These are phyloP conservation scores for Brassica napus DNA, from an alignment of 345 rosid species.

Conservation along the genomic window Da-Ae NC_063436.1:9875001-9875500, in stretches of 20 bases:
- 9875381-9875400: conserved; percentile 12
- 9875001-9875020: conserved; percentile 57
- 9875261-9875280: conserved; percentile 77
- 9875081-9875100: conserved; percentile 93
- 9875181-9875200: conserved; percentile 67
- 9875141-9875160: conserved; percentile 59
- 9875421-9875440: conserved; percentile 53
- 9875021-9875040: conserved; percentile 83
- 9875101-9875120: conserved; percentile 88
- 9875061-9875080: conserved; percentile 79
- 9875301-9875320: conserved; percentile 65
- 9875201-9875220: conserved; percentile 51
- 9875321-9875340: conserved; percentile 70
- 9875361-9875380: neutral
- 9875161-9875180: conserved; percentile 72
- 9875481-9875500: conserved; percentile 21
- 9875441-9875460: conserved; percentile 77
- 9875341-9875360: neutral
- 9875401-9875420: neutral
- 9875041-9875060: conserved; percentile 74
- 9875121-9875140: conserved; percentile 99
- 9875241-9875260: conserved; percentile 42
- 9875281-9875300: conserved; percentile 61
- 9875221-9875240: conserved; percentile 40
- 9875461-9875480: conserved; percentile 82